phyloP scores from a whole-genome alignment of 805 yeast genomes.

The Wickerhamiella spandovensis region DNA sequence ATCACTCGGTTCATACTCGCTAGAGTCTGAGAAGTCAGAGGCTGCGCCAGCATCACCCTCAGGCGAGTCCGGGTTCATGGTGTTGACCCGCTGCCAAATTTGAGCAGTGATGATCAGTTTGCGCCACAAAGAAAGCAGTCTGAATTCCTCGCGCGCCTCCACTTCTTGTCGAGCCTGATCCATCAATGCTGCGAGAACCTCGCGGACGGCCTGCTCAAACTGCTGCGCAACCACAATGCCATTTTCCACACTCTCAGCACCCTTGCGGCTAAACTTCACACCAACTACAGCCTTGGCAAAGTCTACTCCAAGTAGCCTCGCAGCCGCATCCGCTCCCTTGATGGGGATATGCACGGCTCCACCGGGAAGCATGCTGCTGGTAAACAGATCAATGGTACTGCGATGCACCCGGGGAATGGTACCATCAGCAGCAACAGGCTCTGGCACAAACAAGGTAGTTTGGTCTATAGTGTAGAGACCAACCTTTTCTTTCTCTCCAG shows the following conservation, averaged over 20 bases:
- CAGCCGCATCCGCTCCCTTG: constrained; percentile 51
- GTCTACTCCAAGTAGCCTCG: constrained; percentile 53
- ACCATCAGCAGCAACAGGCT: constrained; percentile 46
- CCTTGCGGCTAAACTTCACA: constrained; percentile 47
- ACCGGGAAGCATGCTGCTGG: constrained; percentile 66
- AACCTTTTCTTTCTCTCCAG: constrained; percentile 16
- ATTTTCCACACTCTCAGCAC: constrained; percentile 43
- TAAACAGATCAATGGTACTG: constrained; percentile 75
- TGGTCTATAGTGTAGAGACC: constrained; percentile 61
- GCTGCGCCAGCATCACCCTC: neutral
- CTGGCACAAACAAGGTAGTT: constrained; percentile 59
- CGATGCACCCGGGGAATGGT: constrained; percentile 58
- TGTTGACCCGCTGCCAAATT: constrained; percentile 18
- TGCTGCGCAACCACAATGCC: constrained; percentile 67
- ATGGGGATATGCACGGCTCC: constrained; percentile 53
- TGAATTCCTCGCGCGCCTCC: constrained; percentile 30
- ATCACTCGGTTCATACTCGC: neutral
- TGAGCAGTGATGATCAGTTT: constrained; percentile 24
- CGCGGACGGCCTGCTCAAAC: constrained; percentile 43
- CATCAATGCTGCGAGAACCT: constrained; percentile 36
- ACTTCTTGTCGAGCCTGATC: constrained; percentile 36
- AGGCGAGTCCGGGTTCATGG: constrained; percentile 12
- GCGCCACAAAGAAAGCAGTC: constrained; percentile 25
- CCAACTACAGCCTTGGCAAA: constrained; percentile 81
- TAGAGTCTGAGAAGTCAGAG: neutral